Conservation (phyloP, 2,329 filamentous ascomycete species). For the Fusarium protoensiforme region DNA sequence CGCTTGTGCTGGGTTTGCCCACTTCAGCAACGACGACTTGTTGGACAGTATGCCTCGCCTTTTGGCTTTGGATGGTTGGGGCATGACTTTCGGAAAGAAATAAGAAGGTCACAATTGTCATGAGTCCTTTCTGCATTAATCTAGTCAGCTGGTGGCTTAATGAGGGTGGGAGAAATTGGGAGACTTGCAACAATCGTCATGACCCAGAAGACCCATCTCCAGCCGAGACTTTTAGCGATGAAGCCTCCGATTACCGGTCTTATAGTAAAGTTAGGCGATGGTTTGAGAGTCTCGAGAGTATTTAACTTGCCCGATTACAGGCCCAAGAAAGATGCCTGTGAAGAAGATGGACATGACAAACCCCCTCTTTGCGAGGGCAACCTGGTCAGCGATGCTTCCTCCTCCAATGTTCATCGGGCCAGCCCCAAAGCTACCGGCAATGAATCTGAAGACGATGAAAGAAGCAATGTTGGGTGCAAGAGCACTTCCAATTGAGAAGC, state of each 20-base stretch:
- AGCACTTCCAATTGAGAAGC: slow-evolving; percentile 6
- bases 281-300: background rate
- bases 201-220: slow-evolving; percentile 22
- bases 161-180: accelerated
- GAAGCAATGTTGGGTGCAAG: background rate
- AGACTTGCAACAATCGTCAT: slow-evolving; percentile 10
- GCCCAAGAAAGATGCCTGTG: slow-evolving; percentile 7
- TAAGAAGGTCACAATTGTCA: background rate
- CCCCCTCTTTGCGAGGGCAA: background rate
- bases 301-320: background rate
- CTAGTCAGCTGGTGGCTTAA: background rate
- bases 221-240: background rate
- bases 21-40: no score
- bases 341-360: slow-evolving; percentile 24
- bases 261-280: accelerated
- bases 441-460: slow-evolving; percentile 15
- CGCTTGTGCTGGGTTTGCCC: background rate
- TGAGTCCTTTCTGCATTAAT: background rate
- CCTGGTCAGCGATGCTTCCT: slow-evolving; percentile 7
- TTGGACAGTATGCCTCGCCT: background rate
- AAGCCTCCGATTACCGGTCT: slow-evolving; percentile 12
- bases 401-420: slow-evolving; percentile 17
- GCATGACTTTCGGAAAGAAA: slow-evolving; percentile 9
- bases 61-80: background rate
- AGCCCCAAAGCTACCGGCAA: slow-evolving; percentile 8